These are phyloP conservation scores for Scheffersomyces stambukii DNA, from an alignment of 1,139 yeast genomes.

Conservation along the genomic window DNA sequence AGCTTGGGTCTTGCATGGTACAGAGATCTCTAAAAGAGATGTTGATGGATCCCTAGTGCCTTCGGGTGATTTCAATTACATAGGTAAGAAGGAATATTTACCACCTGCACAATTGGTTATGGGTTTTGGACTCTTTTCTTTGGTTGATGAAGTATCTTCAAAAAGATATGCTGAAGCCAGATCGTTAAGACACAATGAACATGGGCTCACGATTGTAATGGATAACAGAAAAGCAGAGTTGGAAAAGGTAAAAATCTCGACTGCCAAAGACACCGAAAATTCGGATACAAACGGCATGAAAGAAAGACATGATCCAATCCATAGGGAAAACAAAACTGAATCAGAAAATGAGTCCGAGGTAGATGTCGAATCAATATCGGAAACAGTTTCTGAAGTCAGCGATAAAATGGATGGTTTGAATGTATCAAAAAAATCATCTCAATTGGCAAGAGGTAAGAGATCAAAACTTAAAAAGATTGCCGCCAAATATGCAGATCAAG, in stretches of 20 bases:
- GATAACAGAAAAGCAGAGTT: constrained; percentile 34
- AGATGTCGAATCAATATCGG: constrained; percentile 6
- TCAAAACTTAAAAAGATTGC: constrained; percentile 80
- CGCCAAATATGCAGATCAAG: constrained; percentile 83
- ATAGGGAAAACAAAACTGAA: constrained; percentile 9
- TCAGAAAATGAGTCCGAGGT: constrained; percentile 10
- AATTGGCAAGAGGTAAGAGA: constrained; percentile 73
- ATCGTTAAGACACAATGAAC: constrained; percentile 37
- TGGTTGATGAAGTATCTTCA: constrained; percentile 55
- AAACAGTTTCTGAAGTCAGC: constrained; percentile 11
- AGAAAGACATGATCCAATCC: constrained; percentile 7
- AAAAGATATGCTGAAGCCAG: constrained; percentile 36
- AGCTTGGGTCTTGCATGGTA: constrained; percentile 77
- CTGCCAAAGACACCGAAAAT: constrained; percentile 8
- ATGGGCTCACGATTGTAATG: constrained; percentile 40
- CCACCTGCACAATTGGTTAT: constrained; percentile 84
- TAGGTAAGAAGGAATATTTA: constrained; percentile 55
- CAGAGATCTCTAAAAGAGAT: constrained; percentile 64
- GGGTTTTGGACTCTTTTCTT: constrained; percentile 85
- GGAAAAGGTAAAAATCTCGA: constrained; percentile 15
- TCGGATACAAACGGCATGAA: constrained; percentile 10
- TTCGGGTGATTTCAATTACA: constrained; percentile 58
- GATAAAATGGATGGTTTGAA: not conserved
- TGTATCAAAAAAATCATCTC: constrained; percentile 14
- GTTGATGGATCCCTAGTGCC: constrained; percentile 60